Evolutionary conservation across 495 filamentous ascomycete genomes (phyloP), one percentile per base, ranked within the genome.

Genomic region (Haplographium delicatum): DNA sequence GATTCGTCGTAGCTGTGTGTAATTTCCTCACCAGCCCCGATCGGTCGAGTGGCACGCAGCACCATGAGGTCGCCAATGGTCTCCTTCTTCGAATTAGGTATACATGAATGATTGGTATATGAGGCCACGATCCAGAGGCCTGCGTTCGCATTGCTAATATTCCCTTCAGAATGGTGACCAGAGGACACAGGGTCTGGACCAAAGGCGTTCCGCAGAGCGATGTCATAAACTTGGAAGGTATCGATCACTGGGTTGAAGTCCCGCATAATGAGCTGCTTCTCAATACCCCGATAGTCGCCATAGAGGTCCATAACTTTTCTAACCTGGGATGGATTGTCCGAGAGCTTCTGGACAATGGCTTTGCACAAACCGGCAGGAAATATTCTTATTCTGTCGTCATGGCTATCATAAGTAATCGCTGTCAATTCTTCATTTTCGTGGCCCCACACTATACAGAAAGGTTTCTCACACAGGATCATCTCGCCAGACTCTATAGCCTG

Each of bases 41-140:
- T 62, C 58, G 75, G 62, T 15, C 54, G 51, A 13, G 64, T 58
- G 0, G 80, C 78, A n/a, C 78, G 76, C 20, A 79, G 52, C 37
- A 82, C 64, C 63, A 75, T 72, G 65, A 84, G 69, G 55, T 83
- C 80, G 41, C 79, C 76, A 47, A 81, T 75, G 60, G 78, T 81
- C 18, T 71, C 58, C 25, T 72, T 70, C 3, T 48, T 37, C 15
- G 62, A 57, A 53, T 75, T 81, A 13, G 61, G 54, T 41, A 69
- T 5, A 56, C 78, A 82, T 16, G 68, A 69, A 52, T 82, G 79
- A 53, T 83, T 82, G 31, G 76, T 69, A 62, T 70, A 74, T 0
- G 76, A 76, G 13, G 76, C 75, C 28, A 68, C 50, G 5, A 65
- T 53, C 80, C 80, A 83, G 16, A 83, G 41, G 0, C 76, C 78